Evolutionary conservation across 2,329 filamentous ascomycete genomes (phyloP).

Genomic region (Monilinia fructigena): DNA sequence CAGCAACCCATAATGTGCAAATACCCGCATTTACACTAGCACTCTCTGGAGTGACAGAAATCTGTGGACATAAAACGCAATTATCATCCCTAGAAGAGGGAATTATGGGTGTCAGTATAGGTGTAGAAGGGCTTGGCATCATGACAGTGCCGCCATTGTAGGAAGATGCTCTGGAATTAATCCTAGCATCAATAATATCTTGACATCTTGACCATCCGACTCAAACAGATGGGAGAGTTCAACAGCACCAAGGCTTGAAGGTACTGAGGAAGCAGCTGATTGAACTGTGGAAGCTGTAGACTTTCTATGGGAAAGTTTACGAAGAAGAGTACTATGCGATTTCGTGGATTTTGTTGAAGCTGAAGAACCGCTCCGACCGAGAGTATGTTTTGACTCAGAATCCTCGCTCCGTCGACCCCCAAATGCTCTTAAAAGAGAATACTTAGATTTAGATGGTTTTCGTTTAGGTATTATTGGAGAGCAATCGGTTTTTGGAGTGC

Average conservation of each 20-base stretch:
- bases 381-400: slow-evolving; percentile 21
- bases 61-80: slow-evolving; percentile 36
- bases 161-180: slow-evolving; percentile 28
- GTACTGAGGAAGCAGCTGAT: slow-evolving; percentile 9
- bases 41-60: slow-evolving; percentile 39
- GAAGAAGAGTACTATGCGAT: slow-evolving; percentile 28
- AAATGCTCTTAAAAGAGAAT: slow-evolving; percentile 37
- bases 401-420: slow-evolving; percentile 28
- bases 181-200: slow-evolving; percentile 30
- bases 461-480: slow-evolving; percentile 32
- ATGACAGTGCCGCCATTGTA: slow-evolving; percentile 20
- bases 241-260: slow-evolving; percentile 3
- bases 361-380: neutral
- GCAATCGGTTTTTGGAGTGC: slow-evolving; percentile 1
- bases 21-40: slow-evolving; percentile 36
- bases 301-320: slow-evolving; percentile 32
- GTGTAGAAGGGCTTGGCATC: slow-evolving; percentile 16
- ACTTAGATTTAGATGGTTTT: slow-evolving; percentile 36
- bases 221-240: slow-evolving; percentile 23
- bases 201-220: slow-evolving; percentile 27
- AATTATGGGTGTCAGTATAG: neutral
- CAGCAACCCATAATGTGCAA: slow-evolving; percentile 41
- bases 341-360: slow-evolving; percentile 17
- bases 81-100: slow-evolving; percentile 5
- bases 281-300: slow-evolving; percentile 20